Conservation (phyloP, 805 yeast genomes). For the Kodamaea nitidulidarum region DNA sequence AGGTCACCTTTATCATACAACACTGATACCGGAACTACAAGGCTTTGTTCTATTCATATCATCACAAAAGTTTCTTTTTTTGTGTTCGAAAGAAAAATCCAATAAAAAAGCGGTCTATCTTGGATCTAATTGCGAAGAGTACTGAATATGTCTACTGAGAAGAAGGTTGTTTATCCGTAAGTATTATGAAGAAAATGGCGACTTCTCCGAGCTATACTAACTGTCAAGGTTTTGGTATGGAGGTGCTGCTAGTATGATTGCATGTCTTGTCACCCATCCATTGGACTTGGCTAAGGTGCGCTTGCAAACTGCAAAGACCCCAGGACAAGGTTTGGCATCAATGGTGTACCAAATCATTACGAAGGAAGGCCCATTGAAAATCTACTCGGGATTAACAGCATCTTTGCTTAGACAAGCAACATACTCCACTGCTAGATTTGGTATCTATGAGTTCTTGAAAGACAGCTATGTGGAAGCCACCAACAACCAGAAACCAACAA, state of each 20-base stretch:
- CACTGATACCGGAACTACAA: too few species aligned
- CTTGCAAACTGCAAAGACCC: constrained; percentile 68
- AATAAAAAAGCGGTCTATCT: not conserved
- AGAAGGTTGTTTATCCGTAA: constrained; percentile 14
- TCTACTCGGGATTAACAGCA: constrained; percentile 82
- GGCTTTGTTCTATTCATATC: not conserved
- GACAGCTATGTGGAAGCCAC: constrained; percentile 43
- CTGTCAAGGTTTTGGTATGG: constrained; percentile 53
- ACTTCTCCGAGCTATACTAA: constrained; percentile 7
- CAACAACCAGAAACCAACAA: constrained; percentile 46
- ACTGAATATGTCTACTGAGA: constrained; percentile 7
- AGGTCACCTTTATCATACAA: too few species aligned
- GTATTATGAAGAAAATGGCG: constrained; percentile 1
- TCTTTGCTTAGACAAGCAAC: constrained; percentile 83
- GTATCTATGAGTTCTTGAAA: constrained; percentile 76
- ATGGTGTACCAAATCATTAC: constrained; percentile 59
- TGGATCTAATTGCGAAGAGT: not conserved
- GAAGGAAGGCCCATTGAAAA: constrained; percentile 63
- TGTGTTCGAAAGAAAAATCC: constrained; percentile 1
- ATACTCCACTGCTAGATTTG: constrained; percentile 81
- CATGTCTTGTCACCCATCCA: constrained; percentile 73
- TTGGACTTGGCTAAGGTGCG: constrained; percentile 84
- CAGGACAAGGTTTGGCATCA: constrained; percentile 58
- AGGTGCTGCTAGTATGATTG: constrained; percentile 66
- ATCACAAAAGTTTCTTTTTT: not conserved